Base-by-base conservation (phyloP, 805 yeast species). In the Pichia nanzhaoensis region DNA sequence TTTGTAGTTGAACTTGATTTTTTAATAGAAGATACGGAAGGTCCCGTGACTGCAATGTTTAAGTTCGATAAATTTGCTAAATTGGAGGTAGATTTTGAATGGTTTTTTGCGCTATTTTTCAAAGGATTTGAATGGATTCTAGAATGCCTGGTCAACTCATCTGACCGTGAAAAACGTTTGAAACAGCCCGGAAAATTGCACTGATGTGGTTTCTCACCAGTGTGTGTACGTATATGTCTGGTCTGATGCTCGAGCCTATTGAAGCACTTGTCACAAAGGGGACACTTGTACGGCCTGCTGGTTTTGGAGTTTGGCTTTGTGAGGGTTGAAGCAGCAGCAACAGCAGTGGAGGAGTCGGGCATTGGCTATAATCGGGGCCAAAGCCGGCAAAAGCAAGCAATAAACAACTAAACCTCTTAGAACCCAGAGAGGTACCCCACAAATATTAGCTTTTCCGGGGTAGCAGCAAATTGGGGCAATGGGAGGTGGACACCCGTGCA, bases 231-330 rank as follows among this genome's bases (percentile, higher is more conserved):
- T 54, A 89, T 83, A 61, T 88, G 96, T 53, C 96, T 74, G 12
- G 95, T 88, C 60, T 86, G 95, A 63, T 88, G 96, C 63, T 88
- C 96, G 39, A 88, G 68, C 49, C 96, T 73, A 62, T 86, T 91
- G 61, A 88, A 88, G 9, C 95, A 87, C 66, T 87, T 85, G 41
- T 78, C 80, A 64, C 96, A 88, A 55, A 84, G 70, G 18, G 90
- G 82, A 58, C 96, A 88, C 55, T 80, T 79, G 70, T 84, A 89
- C 3, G 96, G 96, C 10, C 48, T 30, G 39, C 51, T 95, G n/a
- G 39, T 27, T 17, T 27, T 8, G 5, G 37, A 13, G 30, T 27
- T 36, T 16, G 31, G 8, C 14, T n/a, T 13, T n/a, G 24, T 24
- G 30, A 4, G 17, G n/a, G 24, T 12, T 14, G 24, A 22, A 24